phyloP scores from a whole-genome alignment of 1,284 basidiomycete genomes.

The Pulchroboletus neoregius region DNA sequence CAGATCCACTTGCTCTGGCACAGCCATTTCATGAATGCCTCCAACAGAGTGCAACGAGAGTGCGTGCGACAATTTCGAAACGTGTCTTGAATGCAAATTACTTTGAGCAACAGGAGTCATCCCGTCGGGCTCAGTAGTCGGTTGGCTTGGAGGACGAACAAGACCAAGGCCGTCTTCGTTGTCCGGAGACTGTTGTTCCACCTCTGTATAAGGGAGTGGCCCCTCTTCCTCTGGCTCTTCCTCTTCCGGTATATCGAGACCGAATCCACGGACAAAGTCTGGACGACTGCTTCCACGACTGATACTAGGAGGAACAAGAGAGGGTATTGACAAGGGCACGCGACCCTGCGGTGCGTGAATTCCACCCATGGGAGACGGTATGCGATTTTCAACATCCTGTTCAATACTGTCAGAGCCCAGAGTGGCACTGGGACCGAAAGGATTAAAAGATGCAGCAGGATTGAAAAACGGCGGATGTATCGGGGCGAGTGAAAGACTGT shows the following conservation, averaged over 20 bases:
- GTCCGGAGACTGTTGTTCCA: constrained; percentile 29
- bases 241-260: constrained; percentile 72
- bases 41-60: constrained; percentile 63
- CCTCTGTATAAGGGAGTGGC: constrained; percentile 24
- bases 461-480: constrained; percentile 43
- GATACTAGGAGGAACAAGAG: constrained; percentile 45
- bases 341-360: constrained; percentile 62
- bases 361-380: constrained; percentile 25
- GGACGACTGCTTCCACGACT: constrained; percentile 53
- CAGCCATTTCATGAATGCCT: constrained; percentile 36
- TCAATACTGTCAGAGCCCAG: constrained; percentile 49
- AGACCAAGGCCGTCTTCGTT: constrained; percentile 20
- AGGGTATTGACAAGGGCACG: constrained; percentile 45
- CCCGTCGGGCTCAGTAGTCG: constrained; percentile 31
- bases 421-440: constrained; percentile 54
- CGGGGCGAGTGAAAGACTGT: constrained; percentile 65
- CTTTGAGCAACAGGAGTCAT: constrained; percentile 48
- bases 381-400: constrained; percentile 15
- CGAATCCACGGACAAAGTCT: constrained; percentile 74
- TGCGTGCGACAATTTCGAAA: constrained; percentile 62
- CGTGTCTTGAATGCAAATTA: constrained; percentile 61
- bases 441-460: constrained; percentile 47
- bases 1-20: constrained; percentile 30
- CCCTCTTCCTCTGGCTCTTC: constrained; percentile 43
- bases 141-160: constrained; percentile 16